phyloP scores from a whole-genome alignment of 2,329 filamentous ascomycete genomes.

The Scedosporium apiospermum region DNA sequence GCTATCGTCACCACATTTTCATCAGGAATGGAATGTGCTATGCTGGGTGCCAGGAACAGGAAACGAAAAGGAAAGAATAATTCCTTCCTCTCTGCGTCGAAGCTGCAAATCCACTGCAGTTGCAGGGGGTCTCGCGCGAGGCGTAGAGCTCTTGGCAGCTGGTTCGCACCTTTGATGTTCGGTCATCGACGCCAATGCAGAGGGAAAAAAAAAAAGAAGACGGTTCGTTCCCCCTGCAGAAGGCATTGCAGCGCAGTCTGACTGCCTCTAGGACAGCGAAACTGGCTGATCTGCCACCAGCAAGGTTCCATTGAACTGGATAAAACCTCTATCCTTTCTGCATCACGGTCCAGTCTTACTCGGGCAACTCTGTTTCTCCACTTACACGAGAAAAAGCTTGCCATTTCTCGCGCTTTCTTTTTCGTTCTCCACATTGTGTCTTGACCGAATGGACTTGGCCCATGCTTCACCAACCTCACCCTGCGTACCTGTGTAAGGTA shows the following conservation, averaged over 20 bases:
- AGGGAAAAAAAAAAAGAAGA: background rate
- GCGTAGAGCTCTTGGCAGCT: too few species aligned
- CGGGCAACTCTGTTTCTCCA: background rate
- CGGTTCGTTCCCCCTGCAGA: slow-evolving; percentile 1
- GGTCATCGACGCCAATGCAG: background rate
- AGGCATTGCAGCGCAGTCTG: background rate
- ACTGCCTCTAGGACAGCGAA: background rate
- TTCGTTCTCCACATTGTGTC: background rate
- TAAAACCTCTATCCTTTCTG: too few species aligned
- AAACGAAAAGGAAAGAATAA: too few species aligned
- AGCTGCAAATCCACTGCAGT: too few species aligned
- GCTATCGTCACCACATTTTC: background rate
- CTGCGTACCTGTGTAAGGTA: background rate
- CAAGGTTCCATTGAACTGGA: too few species aligned
- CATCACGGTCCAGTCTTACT: background rate
- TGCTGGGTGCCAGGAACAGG: too few species aligned
- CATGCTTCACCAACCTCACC: background rate
- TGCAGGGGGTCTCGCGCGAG: background rate
- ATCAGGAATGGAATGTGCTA: background rate
- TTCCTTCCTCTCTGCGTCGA: too few species aligned
- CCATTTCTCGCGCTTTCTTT: background rate
- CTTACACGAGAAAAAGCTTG: background rate
- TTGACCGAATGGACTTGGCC: background rate
- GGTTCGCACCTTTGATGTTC: background rate
- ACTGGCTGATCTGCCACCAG: background rate